phyloP scores from a whole-genome alignment of 2,329 filamentous ascomycete genomes.

The Aspergillus eucalypticola region DNA sequence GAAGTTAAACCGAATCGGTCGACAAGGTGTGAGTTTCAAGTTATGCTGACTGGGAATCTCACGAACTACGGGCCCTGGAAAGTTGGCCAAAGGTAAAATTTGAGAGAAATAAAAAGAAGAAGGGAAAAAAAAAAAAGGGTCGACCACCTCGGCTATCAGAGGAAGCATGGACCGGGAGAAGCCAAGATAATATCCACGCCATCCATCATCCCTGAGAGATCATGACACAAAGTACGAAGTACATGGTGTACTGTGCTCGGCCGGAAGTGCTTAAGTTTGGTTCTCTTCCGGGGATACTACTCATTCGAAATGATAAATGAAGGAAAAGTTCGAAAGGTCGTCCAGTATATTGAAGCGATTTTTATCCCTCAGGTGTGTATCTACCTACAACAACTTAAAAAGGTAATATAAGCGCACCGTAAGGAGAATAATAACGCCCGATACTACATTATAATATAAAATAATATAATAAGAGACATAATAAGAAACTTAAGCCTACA shows the following conservation, averaged over 20 bases:
- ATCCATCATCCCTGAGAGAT: too few species aligned
- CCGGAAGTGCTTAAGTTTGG: not conserved
- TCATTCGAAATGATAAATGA: not conserved
- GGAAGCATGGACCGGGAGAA: not conserved
- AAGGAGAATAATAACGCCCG: too few species aligned
- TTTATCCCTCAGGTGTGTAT: not conserved
- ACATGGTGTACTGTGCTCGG: not conserved
- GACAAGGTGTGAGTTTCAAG: not conserved
- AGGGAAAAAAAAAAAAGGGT: not conserved
- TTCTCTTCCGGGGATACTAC: not conserved
- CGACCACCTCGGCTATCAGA: slow-evolving; percentile 10
- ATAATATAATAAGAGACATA: too few species aligned
- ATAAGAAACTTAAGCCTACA: too few species aligned
- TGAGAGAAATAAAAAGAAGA: too few species aligned
- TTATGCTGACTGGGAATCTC: not conserved
- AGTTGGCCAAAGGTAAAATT: not conserved
- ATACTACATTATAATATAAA: too few species aligned
- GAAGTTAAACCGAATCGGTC: slow-evolving; percentile 1
- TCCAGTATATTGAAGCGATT: not conserved
- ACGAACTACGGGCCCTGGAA: slow-evolving; percentile 1
- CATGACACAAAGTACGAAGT: too few species aligned
- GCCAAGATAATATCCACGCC: too few species aligned
- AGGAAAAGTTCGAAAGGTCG: not conserved
- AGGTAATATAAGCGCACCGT: too few species aligned
- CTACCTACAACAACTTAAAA: too few species aligned